Evolutionary conservation across 768 basidiomycete species (phyloP), one percentile per base, ranked within the genome.

Genomic region (Mycena crocata): DNA sequence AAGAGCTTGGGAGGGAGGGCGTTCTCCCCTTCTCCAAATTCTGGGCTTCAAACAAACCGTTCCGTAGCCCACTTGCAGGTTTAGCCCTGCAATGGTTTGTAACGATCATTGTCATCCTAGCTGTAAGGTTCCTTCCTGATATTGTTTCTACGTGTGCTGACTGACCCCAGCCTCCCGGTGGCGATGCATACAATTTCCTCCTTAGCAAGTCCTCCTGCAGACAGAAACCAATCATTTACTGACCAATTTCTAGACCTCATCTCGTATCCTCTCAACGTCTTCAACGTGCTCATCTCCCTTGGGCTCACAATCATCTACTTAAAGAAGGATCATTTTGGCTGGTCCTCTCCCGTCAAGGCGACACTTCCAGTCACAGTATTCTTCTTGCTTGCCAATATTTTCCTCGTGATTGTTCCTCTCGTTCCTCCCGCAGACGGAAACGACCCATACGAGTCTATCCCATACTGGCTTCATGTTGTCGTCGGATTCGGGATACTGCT

Each of bases 141-240:
- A n/a, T n/a, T n/a, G n/a, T n/a, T n/a, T n/a, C n/a, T n/a, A n/a
- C n/a, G n/a, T n/a, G n/a, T n/a, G n/a, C n/a, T n/a, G n/a, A n/a
- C n/a, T n/a, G n/a, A n/a, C n/a, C n/a, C n/a, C n/a, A n/a, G 1
- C 81, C 89, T 0, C 92, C 92, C 0, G 83, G 89, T 0, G 91
- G 93, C 4, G 92, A 93, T 68, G 90, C 90, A 0, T 94, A 91
- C 73, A 81, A 87, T 34, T 92, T 94, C 76, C 81, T 89, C 66
- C 80, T 91, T 61, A 90, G 86, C 70, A 72, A 90, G 24, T 48
- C 13, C 44, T n/a, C 23, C 44, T 45, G 3, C 46, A 2, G 7
- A 17, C 40, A n/a, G n/a, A n/a, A n/a, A n/a, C n/a, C n/a, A n/a
- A n/a, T n/a, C 40, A 19, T 5, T 42, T 90, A 57, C 68, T n/a